phyloP scores from a whole-genome alignment of 495 filamentous ascomycete species.

The Thermothielavioides terrestris region DNA sequence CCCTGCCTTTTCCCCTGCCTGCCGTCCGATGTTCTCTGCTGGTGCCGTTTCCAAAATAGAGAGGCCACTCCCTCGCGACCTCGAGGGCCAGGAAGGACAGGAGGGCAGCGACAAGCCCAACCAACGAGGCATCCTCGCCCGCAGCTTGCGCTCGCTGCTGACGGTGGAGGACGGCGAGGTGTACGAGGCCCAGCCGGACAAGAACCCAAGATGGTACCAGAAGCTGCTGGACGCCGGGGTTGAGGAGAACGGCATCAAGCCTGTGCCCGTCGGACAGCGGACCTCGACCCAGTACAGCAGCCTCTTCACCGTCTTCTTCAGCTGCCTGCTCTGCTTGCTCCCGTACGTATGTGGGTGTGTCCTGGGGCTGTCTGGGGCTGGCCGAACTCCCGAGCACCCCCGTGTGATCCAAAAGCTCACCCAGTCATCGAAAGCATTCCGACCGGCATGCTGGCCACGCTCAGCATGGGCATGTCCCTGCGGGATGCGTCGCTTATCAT shows the following conservation, averaged over 20 bases:
- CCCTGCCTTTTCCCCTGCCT: neutral
- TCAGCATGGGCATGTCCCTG: constrained; percentile 42
- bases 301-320: constrained; percentile 41
- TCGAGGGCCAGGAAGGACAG: neutral
- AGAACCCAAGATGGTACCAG: constrained; percentile 31
- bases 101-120: neutral
- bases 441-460: constrained; percentile 46
- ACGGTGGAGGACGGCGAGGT: constrained; percentile 26
- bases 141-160: constrained; percentile 14
- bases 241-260: constrained; percentile 46
- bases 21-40: neutral
- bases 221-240: constrained; percentile 39
- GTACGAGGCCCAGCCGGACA: constrained; percentile 23
- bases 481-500: constrained; percentile 48
- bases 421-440: constrained; percentile 31
- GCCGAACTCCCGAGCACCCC: no score
- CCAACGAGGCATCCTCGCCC: neutral
- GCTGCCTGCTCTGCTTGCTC: constrained; percentile 33
- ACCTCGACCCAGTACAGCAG: constrained; percentile 44
- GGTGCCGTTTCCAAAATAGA: neutral
- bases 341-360: no score
- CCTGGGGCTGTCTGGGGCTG: no score
- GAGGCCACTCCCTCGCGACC: neutral
- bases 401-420: neutral
- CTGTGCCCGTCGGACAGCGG: constrained; percentile 45